A percentile compares a stretch with the other conserved stretches of the same genome.
These are phyloP conservation scores for Kregervanrija pseudodelftensis DNA, from an alignment of 805 yeast genomes.

Conservation along the genomic window DNA sequence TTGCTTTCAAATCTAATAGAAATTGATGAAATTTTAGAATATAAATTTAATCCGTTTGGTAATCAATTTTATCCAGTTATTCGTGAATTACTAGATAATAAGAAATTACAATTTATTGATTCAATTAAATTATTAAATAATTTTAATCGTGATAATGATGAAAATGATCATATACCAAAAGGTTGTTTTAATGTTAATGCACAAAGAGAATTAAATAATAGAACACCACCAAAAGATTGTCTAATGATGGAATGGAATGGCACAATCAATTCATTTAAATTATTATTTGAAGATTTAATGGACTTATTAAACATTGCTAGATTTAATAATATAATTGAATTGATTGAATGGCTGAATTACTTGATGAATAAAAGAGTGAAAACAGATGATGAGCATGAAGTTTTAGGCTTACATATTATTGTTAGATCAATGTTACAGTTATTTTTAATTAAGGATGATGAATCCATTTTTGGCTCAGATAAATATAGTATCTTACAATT, in stretches of 20 bases:
- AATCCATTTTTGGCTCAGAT: slow-evolving; percentile 44
- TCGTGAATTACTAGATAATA: too few species aligned
- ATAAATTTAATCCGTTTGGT: too few species aligned
- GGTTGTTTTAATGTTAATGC: slow-evolving; percentile 41
- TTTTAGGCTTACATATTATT: slow-evolving; percentile 36
- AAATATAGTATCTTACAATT: slow-evolving; percentile 30
- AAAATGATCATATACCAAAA: neutral
- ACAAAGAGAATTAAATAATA: slow-evolving; percentile 41
- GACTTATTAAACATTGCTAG: slow-evolving; percentile 28
- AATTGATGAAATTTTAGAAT: too few species aligned
- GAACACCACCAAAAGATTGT: slow-evolving; percentile 36
- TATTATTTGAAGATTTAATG: slow-evolving; percentile 32
- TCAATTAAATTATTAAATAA: neutral
- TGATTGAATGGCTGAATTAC: slow-evolving; percentile 18
- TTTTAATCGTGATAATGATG: neutral
- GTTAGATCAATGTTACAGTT: slow-evolving; percentile 59
- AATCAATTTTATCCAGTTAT: too few species aligned
- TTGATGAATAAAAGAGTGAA: slow-evolving; percentile 22
- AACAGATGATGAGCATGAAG: slow-evolving; percentile 21
- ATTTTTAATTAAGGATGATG: slow-evolving; percentile 56
- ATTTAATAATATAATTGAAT: slow-evolving; percentile 22
- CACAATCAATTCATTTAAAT: slow-evolving; percentile 13
- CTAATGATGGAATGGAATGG: slow-evolving; percentile 16
- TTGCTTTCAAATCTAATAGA: too few species aligned
- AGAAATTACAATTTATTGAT: too few species aligned